Conservation (phyloP, 2,329 filamentous ascomycete species). For the Chaetomiaceae sp. region DNA sequence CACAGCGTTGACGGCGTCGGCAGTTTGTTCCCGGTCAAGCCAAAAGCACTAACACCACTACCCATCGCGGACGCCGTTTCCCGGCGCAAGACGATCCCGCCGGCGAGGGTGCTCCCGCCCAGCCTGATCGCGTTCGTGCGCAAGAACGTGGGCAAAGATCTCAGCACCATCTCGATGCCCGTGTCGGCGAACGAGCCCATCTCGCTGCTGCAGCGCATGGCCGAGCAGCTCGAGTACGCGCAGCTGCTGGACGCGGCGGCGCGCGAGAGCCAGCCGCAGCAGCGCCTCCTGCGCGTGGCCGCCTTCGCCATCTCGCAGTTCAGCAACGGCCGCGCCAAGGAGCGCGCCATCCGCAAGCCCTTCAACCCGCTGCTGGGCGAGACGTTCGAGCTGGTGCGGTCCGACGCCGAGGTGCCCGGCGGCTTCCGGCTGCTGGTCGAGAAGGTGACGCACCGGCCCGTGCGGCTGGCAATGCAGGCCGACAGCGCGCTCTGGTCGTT, state of each 20-base stretch:
- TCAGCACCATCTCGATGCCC: slow-evolving; percentile 95
- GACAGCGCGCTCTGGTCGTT: slow-evolving; percentile 82
- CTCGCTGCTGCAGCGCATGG: slow-evolving; percentile 79
- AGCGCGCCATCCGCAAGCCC: slow-evolving; percentile 88
- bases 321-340: slow-evolving; percentile 74
- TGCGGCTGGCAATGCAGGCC: slow-evolving; percentile 88
- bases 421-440: slow-evolving; percentile 91
- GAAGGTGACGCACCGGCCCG: slow-evolving; percentile 88
- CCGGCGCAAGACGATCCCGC: slow-evolving; percentile 63
- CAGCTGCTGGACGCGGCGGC: slow-evolving; percentile 73
- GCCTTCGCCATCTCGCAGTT: slow-evolving; percentile 89
- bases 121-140: slow-evolving; percentile 90
- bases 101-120: slow-evolving; percentile 73
- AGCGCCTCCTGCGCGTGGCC: slow-evolving; percentile 76
- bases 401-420: slow-evolving; percentile 63
- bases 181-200: slow-evolving; percentile 92
- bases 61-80: slow-evolving; percentile 60
- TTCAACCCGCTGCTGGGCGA: slow-evolving; percentile 97
- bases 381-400: slow-evolving; percentile 85
- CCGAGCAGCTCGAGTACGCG: slow-evolving; percentile 88
- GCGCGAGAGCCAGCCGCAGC: slow-evolving; percentile 50
- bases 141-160: slow-evolving; percentile 96
- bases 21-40: slow-evolving; percentile 64
- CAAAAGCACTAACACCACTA: slow-evolving; percentile 70
- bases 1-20: slow-evolving; percentile 51